These are phyloP conservation scores for Bondarzewia mesenterica DNA, from an alignment of 1,284 basidiomycete species.

Conservation along the genomic window DNA sequence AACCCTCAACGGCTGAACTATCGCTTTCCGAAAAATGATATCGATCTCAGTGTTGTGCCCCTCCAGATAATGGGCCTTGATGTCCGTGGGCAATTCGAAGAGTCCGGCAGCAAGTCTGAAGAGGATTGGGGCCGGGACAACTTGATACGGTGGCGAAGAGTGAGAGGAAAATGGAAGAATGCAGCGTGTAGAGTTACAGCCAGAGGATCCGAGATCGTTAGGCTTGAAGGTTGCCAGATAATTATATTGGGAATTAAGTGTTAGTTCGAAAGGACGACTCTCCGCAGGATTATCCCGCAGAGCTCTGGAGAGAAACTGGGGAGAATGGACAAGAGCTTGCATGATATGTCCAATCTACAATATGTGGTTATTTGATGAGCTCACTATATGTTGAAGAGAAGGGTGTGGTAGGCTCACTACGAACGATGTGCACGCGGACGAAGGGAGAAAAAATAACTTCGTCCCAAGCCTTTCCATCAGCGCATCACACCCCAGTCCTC, in stretches of 20 bases:
- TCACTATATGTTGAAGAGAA: background rate
- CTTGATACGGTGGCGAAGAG: background rate
- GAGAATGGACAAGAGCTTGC: slow-evolving; percentile 3
- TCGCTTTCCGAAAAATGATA: background rate
- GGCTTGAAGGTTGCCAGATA: slow-evolving; percentile 2
- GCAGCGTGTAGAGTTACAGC: background rate
- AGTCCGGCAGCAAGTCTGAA: background rate
- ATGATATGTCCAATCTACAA: slow-evolving; percentile 7
- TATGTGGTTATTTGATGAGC: background rate
- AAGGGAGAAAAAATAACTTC: slow-evolving; percentile 3
- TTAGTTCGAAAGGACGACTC: background rate
- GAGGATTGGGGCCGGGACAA: background rate
- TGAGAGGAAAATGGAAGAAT: background rate
- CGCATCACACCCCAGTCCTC: background rate
- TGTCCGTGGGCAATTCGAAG: background rate
- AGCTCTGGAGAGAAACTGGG: background rate
- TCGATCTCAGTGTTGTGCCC: background rate
- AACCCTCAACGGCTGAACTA: background rate
- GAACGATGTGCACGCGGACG: slow-evolving; percentile 10
- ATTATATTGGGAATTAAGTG: slow-evolving; percentile 1
- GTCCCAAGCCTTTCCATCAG: slow-evolving; percentile 1
- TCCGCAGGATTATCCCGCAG: background rate
- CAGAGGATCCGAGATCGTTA: background rate
- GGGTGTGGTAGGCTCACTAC: slow-evolving; percentile 1
- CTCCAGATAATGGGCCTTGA: background rate